These are phyloP conservation scores for Suillus subalutaceus DNA, from an alignment of 768 basidiomycete genomes.

Conservation along the genomic window DNA sequence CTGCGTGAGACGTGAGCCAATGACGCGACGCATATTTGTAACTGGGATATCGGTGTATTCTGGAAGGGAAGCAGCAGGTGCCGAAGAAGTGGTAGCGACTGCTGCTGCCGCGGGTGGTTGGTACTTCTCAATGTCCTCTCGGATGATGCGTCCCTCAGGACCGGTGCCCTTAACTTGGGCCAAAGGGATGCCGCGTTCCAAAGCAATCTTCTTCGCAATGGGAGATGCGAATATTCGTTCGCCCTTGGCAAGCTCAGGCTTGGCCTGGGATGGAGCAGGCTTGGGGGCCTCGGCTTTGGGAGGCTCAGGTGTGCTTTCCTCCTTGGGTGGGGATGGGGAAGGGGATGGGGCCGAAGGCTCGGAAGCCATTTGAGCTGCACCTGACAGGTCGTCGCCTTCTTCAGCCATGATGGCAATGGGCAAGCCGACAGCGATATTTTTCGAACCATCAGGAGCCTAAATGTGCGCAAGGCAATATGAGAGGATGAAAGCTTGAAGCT, in stretches of 20 bases:
- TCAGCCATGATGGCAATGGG: constrained; percentile 92
- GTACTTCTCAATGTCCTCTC: constrained; percentile 93
- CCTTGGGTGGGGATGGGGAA: constrained; percentile 26
- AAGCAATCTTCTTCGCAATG: constrained; percentile 94
- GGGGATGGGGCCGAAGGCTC: constrained; percentile 51
- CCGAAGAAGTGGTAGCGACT: constrained; percentile 44
- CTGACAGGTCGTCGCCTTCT: constrained; percentile 93
- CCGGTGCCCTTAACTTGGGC: constrained; percentile 90
- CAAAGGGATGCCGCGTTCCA: constrained; percentile 92
- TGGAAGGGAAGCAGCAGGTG: constrained; percentile 52
- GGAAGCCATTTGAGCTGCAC: constrained; percentile 71
- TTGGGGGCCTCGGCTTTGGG: constrained; percentile 39
- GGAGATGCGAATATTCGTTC: constrained; percentile 94
- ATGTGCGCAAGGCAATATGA: constrained; percentile 9
- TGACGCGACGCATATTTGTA: constrained; percentile 93
- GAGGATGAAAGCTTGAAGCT: background rate
- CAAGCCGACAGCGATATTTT: constrained; percentile 84
- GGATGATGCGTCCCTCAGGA: constrained; percentile 91
- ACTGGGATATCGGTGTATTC: constrained; percentile 91
- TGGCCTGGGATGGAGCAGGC: constrained; percentile 37
- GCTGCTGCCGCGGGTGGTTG: constrained; percentile 54
- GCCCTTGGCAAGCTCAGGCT: constrained; percentile 58
- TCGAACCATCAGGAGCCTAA: constrained; percentile 82
- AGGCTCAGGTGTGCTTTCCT: constrained; percentile 45
- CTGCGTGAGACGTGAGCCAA: constrained; percentile 87